Evolutionary conservation across 371 early-diverging fungal genomes (phyloP), one percentile per base, ranked within the genome.

Genomic region (Rhizopus delemar): DNA sequence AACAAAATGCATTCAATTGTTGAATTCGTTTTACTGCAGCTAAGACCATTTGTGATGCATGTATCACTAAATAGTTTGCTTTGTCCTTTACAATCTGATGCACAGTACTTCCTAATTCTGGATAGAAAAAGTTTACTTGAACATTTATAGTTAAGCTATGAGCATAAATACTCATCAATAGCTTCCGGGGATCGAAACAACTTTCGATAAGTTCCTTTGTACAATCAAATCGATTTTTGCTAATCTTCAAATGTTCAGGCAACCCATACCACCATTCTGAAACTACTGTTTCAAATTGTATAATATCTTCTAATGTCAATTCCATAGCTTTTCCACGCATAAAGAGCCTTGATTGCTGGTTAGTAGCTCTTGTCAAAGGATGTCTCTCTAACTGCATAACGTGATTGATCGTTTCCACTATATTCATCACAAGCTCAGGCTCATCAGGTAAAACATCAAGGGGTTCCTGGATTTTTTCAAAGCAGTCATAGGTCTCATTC

Each of bases 1-100:
- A 51, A 52, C 67, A 67, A 32, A 43, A 31, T 7, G 34, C 4
- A 13, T 52, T 41, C 1, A 58, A 16, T 0, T 29, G 4, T 0
- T 43, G 51, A 1, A 67, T 36, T 41, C 34, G 51, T 33, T 59
- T 54, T 8, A 43, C 16, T 1, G 50, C 8, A 3, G 32, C 8
- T 8, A 67, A 15, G 0, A 43, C 8, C 28, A 67, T 59, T 16
- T 58, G 56, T 2, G 62, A 51, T 0, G 59, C 22, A 22, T 62
- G 39, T 35, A 59, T 35, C 4, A 51, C 53, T 12, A 56, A 13
- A 16, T 55, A 15, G 8, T 55, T 41, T 0, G 59, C 52, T 12
- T 54, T 53, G 1, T 62, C 62, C 31, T 34, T 32, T 12, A 67
- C 36, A 33, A 58, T 48, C 5, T 35, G 38, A 41, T 36, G 12